Conservation (phyloP, 768 basidiomycete species). For the Leccinum rimulosum region DNA sequence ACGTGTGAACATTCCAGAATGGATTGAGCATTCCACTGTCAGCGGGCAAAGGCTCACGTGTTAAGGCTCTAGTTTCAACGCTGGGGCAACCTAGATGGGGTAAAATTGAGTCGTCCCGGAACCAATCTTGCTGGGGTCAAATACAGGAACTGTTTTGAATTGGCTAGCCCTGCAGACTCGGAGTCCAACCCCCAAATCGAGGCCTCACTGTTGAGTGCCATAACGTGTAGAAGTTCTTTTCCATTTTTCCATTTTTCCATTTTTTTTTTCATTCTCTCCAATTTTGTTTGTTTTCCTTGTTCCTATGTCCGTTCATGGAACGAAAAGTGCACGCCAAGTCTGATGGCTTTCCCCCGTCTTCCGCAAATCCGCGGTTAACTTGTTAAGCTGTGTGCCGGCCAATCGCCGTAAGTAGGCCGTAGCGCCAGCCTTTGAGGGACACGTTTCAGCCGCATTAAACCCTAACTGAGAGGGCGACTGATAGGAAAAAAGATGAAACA, state of each 20-base stretch:
- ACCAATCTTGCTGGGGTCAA: conserved; percentile 1
- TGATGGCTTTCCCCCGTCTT: not conserved
- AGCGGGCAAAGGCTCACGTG: conserved; percentile 7
- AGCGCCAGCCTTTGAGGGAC: conserved; percentile 10
- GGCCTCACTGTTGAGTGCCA: conserved; percentile 5
- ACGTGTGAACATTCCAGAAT: conserved; percentile 12
- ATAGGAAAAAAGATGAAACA: conserved; percentile 16
- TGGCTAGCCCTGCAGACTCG: not conserved
- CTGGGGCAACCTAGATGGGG: conserved; percentile 5
- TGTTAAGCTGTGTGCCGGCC: conserved; percentile 3
- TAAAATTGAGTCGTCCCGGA: conserved; percentile 2
- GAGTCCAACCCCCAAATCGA: not conserved
- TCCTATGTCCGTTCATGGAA: not conserved
- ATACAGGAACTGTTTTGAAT: not conserved
- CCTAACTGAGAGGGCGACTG: conserved; percentile 12
- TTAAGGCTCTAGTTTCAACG: conserved; percentile 15
- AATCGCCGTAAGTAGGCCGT: conserved; percentile 8
- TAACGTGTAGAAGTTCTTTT: not conserved
- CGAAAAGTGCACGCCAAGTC: not conserved
- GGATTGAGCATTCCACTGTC: not conserved
- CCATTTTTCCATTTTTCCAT: not conserved
- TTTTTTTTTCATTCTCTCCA: not conserved
- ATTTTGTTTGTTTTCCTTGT: not conserved
- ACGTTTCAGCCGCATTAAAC: conserved; percentile 27
- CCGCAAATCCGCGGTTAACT: conserved; percentile 19